Evolutionary conservation across 2,329 filamentous ascomycete genomes (phyloP).

Genomic region (Shiraia sp.): DNA sequence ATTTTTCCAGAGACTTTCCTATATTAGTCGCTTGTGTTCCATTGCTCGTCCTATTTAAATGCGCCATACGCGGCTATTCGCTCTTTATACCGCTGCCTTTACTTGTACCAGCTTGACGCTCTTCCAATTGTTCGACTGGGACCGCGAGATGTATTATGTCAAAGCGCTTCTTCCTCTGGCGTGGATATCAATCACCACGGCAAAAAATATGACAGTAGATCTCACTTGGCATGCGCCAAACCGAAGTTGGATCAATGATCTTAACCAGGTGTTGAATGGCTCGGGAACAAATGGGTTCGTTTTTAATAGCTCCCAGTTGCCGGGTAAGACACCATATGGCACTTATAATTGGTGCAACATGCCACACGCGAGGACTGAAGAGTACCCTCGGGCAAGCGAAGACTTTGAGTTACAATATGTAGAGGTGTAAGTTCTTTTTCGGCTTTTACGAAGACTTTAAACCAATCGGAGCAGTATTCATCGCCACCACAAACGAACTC

Average conservation of each 20-base stretch:
- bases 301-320: conserved; percentile 67
- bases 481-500: conserved; percentile 82
- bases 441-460: background rate
- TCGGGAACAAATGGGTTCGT: conserved; percentile 73
- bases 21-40: too few species aligned
- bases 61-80: conserved; percentile 19
- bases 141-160: conserved; percentile 26
- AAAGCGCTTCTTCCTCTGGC: conserved; percentile 20
- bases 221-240: conserved; percentile 42
- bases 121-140: conserved; percentile 15
- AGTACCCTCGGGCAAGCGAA: conserved; percentile 61
- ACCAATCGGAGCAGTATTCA: conserved; percentile 58
- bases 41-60: too few species aligned
- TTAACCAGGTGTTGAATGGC: conserved; percentile 60
- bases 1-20: conserved; percentile 18
- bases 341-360: conserved; percentile 86
- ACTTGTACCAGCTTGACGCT: conserved; percentile 22
- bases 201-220: conserved; percentile 26
- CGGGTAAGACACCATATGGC: conserved; percentile 59
- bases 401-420: conserved; percentile 74
- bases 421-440: conserved; percentile 61
- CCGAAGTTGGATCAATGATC: conserved; percentile 60
- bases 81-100: conserved; percentile 18
- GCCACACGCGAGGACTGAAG: conserved; percentile 73
- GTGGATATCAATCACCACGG: conserved; percentile 16